Evolutionary conservation across 1,284 basidiomycete species (phyloP).

Genomic region (Cryptococcus sp.): DNA sequence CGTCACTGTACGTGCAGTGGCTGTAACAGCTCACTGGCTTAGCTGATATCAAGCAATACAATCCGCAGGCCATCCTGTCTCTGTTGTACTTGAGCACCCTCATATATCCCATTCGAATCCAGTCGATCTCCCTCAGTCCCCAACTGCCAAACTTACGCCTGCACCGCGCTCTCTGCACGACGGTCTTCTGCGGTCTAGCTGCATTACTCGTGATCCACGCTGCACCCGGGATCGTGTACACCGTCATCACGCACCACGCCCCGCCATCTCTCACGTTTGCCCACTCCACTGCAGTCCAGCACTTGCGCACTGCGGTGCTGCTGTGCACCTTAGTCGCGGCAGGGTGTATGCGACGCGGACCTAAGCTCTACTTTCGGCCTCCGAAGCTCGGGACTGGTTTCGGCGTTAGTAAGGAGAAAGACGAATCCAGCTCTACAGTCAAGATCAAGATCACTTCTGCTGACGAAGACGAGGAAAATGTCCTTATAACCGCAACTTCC

Average conservation of each 20-base stretch:
- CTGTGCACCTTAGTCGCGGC: conserved; percentile 16
- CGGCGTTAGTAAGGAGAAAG: conserved; percentile 30
- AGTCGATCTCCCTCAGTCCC: conserved; percentile 6
- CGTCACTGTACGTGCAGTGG: conserved; percentile 5
- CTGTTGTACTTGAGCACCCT: conserved; percentile 9
- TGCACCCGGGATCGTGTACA: conserved; percentile 36
- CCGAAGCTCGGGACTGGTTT: conserved; percentile 40
- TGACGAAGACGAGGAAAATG: conserved; percentile 1
- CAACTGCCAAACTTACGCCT: conserved; percentile 14
- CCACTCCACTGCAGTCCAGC: conserved; percentile 3
- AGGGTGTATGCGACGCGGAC: conserved; percentile 46
- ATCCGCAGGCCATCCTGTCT: not conserved
- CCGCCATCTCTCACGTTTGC: conserved; percentile 13
- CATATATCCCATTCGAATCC: conserved; percentile 3
- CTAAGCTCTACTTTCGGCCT: conserved; percentile 36
- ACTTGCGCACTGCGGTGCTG: conserved; percentile 12
- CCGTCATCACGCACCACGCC: conserved; percentile 20
- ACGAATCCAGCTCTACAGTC: conserved; percentile 6
- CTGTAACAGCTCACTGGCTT: too few species aligned
- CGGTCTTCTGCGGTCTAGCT: conserved; percentile 21
- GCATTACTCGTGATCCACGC: conserved; percentile 26
- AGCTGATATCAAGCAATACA: not conserved
- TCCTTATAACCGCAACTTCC: conserved; percentile 1
- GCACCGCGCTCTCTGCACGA: conserved; percentile 21
- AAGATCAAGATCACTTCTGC: conserved; percentile 16